Percentiles rank a stretch among this genome's conserved stretches.
These are phyloP conservation scores for Nicotiana attenuata DNA, from an alignment of 257 asterid genomes.

Conservation along the genomic window DNA sequence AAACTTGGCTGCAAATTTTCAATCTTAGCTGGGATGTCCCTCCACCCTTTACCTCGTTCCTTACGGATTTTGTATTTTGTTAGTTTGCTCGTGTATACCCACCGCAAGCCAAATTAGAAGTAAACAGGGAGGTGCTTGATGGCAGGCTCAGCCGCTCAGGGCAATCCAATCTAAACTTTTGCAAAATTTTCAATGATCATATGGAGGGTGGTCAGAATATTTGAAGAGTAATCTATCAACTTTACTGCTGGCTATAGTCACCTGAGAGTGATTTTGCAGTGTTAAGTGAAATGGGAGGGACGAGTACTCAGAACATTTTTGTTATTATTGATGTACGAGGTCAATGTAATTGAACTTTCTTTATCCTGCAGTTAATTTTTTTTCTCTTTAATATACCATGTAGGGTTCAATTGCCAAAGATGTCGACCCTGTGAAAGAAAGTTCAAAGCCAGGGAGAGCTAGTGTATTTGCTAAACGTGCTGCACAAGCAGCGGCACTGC, in stretches of 20 bases:
- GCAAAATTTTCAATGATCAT: not conserved
- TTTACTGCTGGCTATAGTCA: not conserved
- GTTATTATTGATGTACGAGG: not conserved
- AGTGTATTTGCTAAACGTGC: constrained; percentile 61
- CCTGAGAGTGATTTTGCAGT: not conserved
- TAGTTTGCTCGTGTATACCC: not conserved
- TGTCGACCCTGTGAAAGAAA: constrained; percentile 57
- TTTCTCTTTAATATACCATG: not conserved
- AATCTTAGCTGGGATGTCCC: not conserved
- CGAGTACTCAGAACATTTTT: not conserved
- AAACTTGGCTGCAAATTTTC: not conserved
- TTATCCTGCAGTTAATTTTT: not conserved
- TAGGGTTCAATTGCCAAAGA: constrained; percentile 66
- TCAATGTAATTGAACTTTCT: not conserved
- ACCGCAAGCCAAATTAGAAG: not conserved
- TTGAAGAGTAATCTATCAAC: not conserved
- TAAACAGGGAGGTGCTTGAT: not conserved
- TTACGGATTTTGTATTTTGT: not conserved
- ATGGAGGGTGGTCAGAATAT: not conserved
- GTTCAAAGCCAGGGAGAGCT: constrained; percentile 57
- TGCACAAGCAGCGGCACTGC: constrained; percentile 37
- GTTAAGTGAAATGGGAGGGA: constrained; percentile 4
- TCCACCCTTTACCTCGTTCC: not conserved
- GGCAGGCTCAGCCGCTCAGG: not conserved
- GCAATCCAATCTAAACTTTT: not conserved